A percentile compares a stretch with the other conserved stretches of the same genome.
These are phyloP conservation scores for Eleusine indica DNA, from an alignment of 176 grass and related monocot species.

Conservation along the genomic window DNA sequence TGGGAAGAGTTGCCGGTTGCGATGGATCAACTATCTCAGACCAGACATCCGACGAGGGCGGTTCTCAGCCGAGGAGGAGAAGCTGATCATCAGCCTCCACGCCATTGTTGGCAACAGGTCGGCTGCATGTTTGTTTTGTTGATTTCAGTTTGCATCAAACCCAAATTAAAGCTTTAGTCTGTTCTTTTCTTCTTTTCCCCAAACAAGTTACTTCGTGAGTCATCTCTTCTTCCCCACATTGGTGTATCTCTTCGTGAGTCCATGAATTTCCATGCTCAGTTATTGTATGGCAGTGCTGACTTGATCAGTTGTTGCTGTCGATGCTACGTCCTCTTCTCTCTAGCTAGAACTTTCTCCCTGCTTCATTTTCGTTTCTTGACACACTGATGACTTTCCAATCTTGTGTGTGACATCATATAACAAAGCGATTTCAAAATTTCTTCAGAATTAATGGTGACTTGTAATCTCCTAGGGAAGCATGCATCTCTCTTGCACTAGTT, in stretches of 20 bases:
- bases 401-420: constrained; percentile 9
- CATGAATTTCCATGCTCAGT: not conserved
- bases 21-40: constrained; percentile 98
- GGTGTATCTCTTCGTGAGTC: not conserved
- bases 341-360: constrained; percentile 23
- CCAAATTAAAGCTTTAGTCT: not conserved
- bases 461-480: not conserved
- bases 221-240: not conserved
- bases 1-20: constrained; percentile 92
- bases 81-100: constrained; percentile 97
- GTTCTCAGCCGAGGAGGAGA: constrained; percentile 95
- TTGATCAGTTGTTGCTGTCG: not conserved
- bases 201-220: too few species aligned
- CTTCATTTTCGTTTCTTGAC: constrained; percentile 15
- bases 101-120: constrained; percentile 98
- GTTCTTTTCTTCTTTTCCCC: not conserved
- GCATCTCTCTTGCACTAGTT: not conserved
- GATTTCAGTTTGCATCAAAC: constrained; percentile 15
- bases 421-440: constrained; percentile 40
- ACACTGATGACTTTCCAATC: constrained; percentile 28
- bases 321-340: not conserved
- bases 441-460: constrained; percentile 14
- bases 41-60: constrained; percentile 90
- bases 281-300: constrained; percentile 2
- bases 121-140: not conserved